phyloP scores from a whole-genome alignment of 2,329 filamentous ascomycete genomes.

The Cadophora sp. region DNA sequence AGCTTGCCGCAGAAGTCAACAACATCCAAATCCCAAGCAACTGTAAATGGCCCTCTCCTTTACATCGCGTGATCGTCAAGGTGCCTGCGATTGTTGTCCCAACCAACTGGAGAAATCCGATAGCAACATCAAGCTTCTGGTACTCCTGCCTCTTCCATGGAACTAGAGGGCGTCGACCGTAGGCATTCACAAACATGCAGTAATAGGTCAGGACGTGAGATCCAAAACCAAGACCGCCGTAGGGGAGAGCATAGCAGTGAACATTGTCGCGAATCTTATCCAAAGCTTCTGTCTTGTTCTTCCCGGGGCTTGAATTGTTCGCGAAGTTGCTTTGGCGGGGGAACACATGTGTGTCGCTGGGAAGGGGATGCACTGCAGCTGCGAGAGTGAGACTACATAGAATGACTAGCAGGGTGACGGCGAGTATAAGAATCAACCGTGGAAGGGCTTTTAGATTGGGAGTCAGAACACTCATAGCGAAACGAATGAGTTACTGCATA shows the following conservation, averaged over 20 bases:
- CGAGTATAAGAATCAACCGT: neutral
- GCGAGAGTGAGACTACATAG: neutral
- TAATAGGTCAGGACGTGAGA: constrained; percentile 12
- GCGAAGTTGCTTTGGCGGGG: neutral
- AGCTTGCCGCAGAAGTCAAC: constrained; percentile 11
- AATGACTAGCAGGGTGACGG: neutral
- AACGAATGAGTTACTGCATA: no score
- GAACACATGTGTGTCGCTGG: neutral
- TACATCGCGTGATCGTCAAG: constrained; percentile 15
- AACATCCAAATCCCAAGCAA: constrained; percentile 10
- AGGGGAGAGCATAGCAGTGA: constrained; percentile 6
- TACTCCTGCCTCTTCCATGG: constrained; percentile 12
- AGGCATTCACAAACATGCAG: constrained; percentile 7
- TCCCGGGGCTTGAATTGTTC: neutral
- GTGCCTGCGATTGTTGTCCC: constrained; percentile 5
- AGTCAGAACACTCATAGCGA: no score
- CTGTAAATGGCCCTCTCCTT: constrained; percentile 11
- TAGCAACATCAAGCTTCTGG: neutral
- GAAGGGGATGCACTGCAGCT: neutral
- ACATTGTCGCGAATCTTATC: constrained; percentile 7
- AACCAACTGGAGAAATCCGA: constrained; percentile 2
- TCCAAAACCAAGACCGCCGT: neutral
- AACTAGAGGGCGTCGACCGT: constrained; percentile 5
- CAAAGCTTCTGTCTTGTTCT: constrained; percentile 8
- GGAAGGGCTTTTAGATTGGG: no score